Conservation (phyloP, 345 rosid species). For the Euphorbia pulcherrima region DNA sequence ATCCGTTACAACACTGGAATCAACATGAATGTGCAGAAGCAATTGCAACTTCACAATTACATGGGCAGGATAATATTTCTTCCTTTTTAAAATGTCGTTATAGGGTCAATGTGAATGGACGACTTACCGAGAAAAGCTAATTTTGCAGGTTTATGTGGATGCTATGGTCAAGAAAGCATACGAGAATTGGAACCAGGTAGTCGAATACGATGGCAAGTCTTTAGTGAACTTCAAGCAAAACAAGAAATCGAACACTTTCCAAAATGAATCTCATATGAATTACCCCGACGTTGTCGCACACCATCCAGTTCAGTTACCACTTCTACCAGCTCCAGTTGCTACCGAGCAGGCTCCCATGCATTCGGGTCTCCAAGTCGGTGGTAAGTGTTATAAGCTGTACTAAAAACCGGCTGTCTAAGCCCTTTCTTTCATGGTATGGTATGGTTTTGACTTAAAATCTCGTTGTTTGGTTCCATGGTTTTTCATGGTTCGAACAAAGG, state of each 20-base stretch:
- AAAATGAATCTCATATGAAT: constrained; percentile 45
- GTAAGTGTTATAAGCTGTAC: constrained; percentile 28
- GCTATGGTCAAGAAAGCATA: constrained; percentile 86
- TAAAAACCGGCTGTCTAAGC: no score
- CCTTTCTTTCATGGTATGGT: no score
- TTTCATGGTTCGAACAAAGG: no score
- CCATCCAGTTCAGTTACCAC: constrained; percentile 47
- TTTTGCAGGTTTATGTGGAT: constrained; percentile 77
- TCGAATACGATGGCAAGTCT: constrained; percentile 91
- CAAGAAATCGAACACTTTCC: constrained; percentile 44
- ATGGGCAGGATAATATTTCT: no score
- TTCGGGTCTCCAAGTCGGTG: constrained; percentile 54
- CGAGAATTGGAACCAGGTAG: constrained; percentile 79
- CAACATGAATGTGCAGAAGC: no score
- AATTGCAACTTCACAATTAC: not conserved
- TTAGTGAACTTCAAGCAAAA: constrained; percentile 61
- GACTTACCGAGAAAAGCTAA: constrained; percentile 3
- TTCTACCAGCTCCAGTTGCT: constrained; percentile 45
- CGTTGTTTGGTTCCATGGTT: no score
- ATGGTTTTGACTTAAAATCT: no score
- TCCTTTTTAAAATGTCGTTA: no score
- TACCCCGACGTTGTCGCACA: constrained; percentile 46
- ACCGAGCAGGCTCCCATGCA: constrained; percentile 47
- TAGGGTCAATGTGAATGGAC: not conserved
- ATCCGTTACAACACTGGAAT: no score